Base-by-base conservation (phyloP, 1,284 basidiomycete genomes). In the Cutaneotrichosporon spelunceum region DNA sequence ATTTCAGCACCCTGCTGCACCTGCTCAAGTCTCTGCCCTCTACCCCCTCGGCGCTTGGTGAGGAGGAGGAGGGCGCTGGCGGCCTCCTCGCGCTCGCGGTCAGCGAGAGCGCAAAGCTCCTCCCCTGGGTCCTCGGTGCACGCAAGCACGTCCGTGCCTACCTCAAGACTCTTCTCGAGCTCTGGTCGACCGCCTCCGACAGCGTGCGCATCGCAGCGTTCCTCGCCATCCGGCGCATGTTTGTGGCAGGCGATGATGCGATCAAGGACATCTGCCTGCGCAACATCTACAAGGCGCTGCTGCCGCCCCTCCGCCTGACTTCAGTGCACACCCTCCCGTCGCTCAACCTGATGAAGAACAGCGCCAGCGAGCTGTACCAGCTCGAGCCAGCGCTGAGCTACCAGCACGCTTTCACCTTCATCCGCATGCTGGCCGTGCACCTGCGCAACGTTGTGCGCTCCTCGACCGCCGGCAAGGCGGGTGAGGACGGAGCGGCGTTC, bases 341-440 rank as follows among this genome's bases (percentile, higher is more conserved):
- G 4, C 90, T 99, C 78, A 96, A 91, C 72, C 81, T 99, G 47
- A 96, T 98, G 92, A 99, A 99, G 80, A 98, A 99, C 79, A 91
- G 93, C 2, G 94, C 94, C 0, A 89, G 89, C 0, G 93, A 96
- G 76, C 83, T 99, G 2, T 99, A 90, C 81, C 88, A 88, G 67
- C 80, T 94, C 55, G 84, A 90, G 14, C 78, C 76, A 1, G 45
- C 62, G 7, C 66, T 76, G 3, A 75, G 78, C 3, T 99, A 99
- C 79, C 93, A 94, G 69, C 93, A 96, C 71, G 93, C 93, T 1
- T 99, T 99, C 81, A 88, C 89, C 14, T 99, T 95, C 78, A 95
- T 99, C 69, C 87, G 96, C 42, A 93, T 96, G 78, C 85, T 99
- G 44, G 96, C 95, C 1, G 91, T 98, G 64, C 91, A 93, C 73